Evolutionary conservation across 306 rosid species (phyloP).

Genomic region (Parietaria judaica): DNA sequence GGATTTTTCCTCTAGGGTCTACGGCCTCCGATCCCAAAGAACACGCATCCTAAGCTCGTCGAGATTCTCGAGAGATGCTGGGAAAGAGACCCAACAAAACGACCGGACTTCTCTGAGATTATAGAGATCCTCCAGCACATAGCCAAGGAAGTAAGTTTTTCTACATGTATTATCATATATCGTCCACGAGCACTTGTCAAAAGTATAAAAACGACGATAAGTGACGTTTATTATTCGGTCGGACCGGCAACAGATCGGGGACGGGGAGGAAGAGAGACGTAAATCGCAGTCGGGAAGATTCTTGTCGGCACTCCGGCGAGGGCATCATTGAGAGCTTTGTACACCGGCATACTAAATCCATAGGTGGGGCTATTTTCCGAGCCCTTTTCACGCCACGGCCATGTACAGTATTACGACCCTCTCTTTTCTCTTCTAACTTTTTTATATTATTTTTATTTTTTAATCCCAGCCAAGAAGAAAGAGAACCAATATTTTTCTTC

Average conservation of each 20-base stretch:
- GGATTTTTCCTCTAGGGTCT: constrained; percentile 42
- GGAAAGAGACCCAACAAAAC: constrained; percentile 73
- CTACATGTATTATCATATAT: neutral
- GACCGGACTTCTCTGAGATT: constrained; percentile 82
- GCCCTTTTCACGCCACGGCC: constrained; percentile 18
- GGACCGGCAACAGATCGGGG: constrained; percentile 38
- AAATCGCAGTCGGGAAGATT: constrained; percentile 47
- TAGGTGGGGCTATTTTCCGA: constrained; percentile 7
- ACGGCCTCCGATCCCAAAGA: constrained; percentile 81
- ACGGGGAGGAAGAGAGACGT: constrained; percentile 64
- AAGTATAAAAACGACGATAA: no score
- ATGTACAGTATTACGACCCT: constrained; percentile 40
- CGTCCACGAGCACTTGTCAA: no score
- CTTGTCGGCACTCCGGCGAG: constrained; percentile 60
- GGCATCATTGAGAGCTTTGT: constrained; percentile 31
- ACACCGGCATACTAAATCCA: constrained; percentile 15
- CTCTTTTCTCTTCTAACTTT: neutral
- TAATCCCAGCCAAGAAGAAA: constrained; percentile 8
- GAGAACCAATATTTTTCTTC: neutral
- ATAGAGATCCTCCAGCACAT: constrained; percentile 58
- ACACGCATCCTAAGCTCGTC: constrained; percentile 66
- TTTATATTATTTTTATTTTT: neutral
- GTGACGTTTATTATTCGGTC: no score
- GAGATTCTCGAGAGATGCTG: constrained; percentile 82
- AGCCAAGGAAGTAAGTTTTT: constrained; percentile 52